These are phyloP conservation scores for Annona cherimola DNA, from an alignment of 164 flowering plant genomes.

Conservation along the genomic window DNA sequence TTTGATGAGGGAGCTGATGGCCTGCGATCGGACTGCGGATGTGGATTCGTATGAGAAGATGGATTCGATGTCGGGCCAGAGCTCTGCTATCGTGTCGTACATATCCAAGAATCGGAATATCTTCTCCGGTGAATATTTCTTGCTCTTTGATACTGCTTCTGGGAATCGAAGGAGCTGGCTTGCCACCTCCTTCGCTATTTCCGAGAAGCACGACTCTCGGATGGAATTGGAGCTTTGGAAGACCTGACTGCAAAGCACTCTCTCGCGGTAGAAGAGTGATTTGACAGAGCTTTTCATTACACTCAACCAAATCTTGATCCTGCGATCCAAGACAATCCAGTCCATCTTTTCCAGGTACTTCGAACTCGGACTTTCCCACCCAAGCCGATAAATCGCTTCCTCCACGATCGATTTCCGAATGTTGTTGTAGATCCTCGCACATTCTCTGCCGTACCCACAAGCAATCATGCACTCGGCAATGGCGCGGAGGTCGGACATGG, in stretches of 20 bases:
- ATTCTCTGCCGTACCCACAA: slow-evolving; percentile 62
- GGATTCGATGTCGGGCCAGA: slow-evolving; percentile 51
- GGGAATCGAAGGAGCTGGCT: slow-evolving; percentile 44
- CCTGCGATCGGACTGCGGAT: slow-evolving; percentile 40
- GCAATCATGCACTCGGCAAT: slow-evolving; percentile 71
- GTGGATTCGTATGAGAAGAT: no score
- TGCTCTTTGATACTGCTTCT: slow-evolving; percentile 35
- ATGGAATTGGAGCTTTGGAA: slow-evolving; percentile 42
- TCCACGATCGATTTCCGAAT: slow-evolving; percentile 63
- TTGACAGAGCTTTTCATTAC: slow-evolving; percentile 45
- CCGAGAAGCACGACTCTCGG: slow-evolving; percentile 54
- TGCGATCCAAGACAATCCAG: slow-evolving; percentile 55
- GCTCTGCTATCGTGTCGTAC: slow-evolving; percentile 40
- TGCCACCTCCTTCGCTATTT: slow-evolving; percentile 49
- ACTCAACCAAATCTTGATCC: slow-evolving; percentile 53
- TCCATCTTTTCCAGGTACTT: slow-evolving; percentile 39
- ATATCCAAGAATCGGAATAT: slow-evolving; percentile 54
- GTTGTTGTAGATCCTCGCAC: slow-evolving; percentile 39
- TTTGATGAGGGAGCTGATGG: slow-evolving; percentile 29
- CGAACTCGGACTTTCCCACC: slow-evolving; percentile 30
- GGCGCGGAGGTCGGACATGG: slow-evolving; percentile 43
- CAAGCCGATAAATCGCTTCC: slow-evolving; percentile 53
- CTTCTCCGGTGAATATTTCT: slow-evolving; percentile 52
- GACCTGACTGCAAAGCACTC: slow-evolving; percentile 60
- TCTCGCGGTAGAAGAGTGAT: slow-evolving; percentile 56